These are phyloP conservation scores for Erythrobasidium hasegawianum DNA, from an alignment of 1,284 basidiomycete genomes.

Conservation along the genomic window DNA sequence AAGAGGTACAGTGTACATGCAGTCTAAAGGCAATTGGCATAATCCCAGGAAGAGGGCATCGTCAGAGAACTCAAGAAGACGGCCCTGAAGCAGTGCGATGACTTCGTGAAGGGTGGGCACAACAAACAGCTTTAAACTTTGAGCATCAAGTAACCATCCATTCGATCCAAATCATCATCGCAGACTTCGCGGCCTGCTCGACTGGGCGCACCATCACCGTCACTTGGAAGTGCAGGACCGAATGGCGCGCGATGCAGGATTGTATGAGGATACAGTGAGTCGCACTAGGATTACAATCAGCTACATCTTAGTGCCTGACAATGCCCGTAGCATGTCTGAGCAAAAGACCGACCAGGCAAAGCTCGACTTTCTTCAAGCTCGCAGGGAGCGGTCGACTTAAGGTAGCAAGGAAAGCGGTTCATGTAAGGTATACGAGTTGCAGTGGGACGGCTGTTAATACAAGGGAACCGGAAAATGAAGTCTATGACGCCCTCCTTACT, in stretches of 20 bases:
- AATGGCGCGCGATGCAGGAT: conserved; percentile 42
- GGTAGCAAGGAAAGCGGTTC: no score
- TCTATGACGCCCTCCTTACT: no score
- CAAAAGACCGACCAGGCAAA: conserved; percentile 41
- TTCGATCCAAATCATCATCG: neutral
- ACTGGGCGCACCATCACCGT: conserved; percentile 43
- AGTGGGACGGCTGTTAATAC: no score
- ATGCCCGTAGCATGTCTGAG: conserved; percentile 40
- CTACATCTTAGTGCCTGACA: neutral
- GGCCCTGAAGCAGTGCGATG: conserved; percentile 41
- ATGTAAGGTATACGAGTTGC: no score
- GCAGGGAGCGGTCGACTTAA: neutral
- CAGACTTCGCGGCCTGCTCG: conserved; percentile 42
- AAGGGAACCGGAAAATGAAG: no score
- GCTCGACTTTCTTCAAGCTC: conserved; percentile 34
- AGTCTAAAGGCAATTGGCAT: no score
- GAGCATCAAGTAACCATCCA: no score
- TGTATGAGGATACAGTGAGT: conserved; percentile 43
- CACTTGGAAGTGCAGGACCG: conserved; percentile 39
- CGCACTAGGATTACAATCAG: neutral
- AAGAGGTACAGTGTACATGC: no score
- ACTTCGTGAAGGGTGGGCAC: conserved; percentile 36
- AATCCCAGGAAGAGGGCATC: conserved; percentile 41
- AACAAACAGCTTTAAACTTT: neutral
- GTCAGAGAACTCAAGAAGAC: conserved; percentile 38